A percentile compares a stretch with the other conserved stretches of the same genome.
Conservation (phyloP, 257 asterid genomes). For the Fraxinus cuspidata region DNA sequence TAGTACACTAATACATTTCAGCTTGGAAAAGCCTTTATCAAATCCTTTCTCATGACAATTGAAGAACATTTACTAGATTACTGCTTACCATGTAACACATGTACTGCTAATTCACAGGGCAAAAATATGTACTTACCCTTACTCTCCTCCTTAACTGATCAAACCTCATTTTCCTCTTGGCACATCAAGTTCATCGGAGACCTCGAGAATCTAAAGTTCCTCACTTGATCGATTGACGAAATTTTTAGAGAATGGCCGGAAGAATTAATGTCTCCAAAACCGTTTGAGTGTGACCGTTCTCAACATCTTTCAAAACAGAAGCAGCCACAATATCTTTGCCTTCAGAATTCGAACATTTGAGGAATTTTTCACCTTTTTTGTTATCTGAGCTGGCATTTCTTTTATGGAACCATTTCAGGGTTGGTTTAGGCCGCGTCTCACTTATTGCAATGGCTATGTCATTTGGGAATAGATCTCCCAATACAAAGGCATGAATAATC, state of each 20-base stretch:
- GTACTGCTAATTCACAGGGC: neutral
- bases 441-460: slow-evolving; percentile 79
- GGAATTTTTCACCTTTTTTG: slow-evolving; percentile 42
- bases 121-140: neutral
- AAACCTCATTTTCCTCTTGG: neutral
- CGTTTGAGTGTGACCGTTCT: neutral
- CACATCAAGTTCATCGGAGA: slow-evolving; percentile 45
- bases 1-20: no score
- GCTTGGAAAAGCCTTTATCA: no score
- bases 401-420: slow-evolving; percentile 50
- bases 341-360: slow-evolving; percentile 49
- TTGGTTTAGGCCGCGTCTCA: slow-evolving; percentile 41
- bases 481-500: slow-evolving; percentile 67
- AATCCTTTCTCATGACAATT: no score
- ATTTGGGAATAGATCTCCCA: slow-evolving; percentile 72
- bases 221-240: slow-evolving; percentile 31
- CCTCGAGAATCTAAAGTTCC: slow-evolving; percentile 26
- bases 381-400: slow-evolving; percentile 48
- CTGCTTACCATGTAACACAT: no score
- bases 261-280: neutral
- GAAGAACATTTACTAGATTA: no score
- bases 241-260: neutral
- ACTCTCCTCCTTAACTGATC: neutral
- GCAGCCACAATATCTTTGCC: slow-evolving; percentile 52
- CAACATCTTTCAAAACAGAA: slow-evolving; percentile 10